Evolutionary conservation across 176 grass and related monocot genomes (phyloP), one percentile per base, ranked within the genome.

Genomic region (Avena eriantha): DNA sequence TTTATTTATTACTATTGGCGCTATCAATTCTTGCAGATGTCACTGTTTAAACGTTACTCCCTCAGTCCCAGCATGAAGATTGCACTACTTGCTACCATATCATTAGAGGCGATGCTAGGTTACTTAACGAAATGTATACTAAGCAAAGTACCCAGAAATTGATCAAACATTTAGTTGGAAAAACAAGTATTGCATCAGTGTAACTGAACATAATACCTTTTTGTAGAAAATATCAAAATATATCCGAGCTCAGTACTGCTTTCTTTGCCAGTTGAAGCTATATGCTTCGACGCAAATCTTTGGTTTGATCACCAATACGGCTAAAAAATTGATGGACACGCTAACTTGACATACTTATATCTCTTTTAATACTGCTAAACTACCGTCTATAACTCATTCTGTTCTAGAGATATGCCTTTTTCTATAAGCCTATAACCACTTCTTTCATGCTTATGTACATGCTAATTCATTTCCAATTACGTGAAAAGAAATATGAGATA

Each of bases 241-340:
- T 23, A 23, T 48, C 8, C 73, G 80, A 33, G 55, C 70, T 59
- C 51, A 41, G 22, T 46, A 80, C 54, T 73, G 11, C 18, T 80
- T 89, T 59, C 8, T 75, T 81, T 69, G 36, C 21, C 14, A 51
- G 50, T 59, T 86, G 60, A 31, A 82, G 53, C 26, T 45, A 53
- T 12, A 3, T 59, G 47, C 78, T 60, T 85, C 72, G 59, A 81
- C 19, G 11, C 77, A 85, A 65, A 67, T 69, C 4, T 65, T 80
- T 76, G 5, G 47, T 55, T 79, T 56, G 51, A 45, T 54, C 73
- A 84, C 18, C 12, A 48, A 7, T 83, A 39, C 29, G 19, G 61
- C 54, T 83, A 35, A 48, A 13, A 67, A 48, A 48, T 47, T 4
- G 18, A n/a, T 65, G 73, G 50, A 77, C 19, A 51, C 58, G 3